Evolutionary conservation across 2,329 filamentous ascomycete genomes (phyloP).

Genomic region (Ceratocystis cubensis): DNA sequence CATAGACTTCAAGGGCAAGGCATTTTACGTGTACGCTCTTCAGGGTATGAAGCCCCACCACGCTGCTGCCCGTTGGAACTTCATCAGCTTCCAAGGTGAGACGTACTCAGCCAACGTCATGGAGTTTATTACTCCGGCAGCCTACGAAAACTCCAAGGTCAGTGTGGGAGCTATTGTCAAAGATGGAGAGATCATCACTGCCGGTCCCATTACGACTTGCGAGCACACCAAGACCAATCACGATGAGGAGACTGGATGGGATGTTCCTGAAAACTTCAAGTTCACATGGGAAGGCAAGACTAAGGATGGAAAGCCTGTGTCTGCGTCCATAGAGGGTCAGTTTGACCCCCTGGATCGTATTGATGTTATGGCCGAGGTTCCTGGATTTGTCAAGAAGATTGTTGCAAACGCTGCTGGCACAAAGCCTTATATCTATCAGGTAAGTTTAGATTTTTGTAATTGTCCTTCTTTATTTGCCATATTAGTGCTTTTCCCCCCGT

Average conservation of each 20-base stretch:
- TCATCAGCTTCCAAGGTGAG: slow-evolving; percentile 78
- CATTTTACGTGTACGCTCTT: slow-evolving; percentile 69
- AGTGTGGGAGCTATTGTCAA: slow-evolving; percentile 71
- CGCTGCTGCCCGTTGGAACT: slow-evolving; percentile 85
- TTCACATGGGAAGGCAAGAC: slow-evolving; percentile 68
- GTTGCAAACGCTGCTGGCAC: slow-evolving; percentile 80
- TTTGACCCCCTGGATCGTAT: slow-evolving; percentile 61
- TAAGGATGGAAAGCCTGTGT: slow-evolving; percentile 61
- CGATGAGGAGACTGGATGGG: slow-evolving; percentile 76
- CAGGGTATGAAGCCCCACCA: slow-evolving; percentile 99
- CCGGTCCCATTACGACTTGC: slow-evolving; percentile 51
- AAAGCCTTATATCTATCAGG: slow-evolving; percentile 96
- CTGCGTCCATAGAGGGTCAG: slow-evolving; percentile 54
- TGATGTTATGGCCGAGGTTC: slow-evolving; percentile 94
- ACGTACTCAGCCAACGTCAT: slow-evolving; percentile 82
- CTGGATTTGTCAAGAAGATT: slow-evolving; percentile 88
- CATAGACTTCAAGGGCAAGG: slow-evolving; percentile 68
- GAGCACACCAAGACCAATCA: slow-evolving; percentile 56
- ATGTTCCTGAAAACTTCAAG: slow-evolving; percentile 63
- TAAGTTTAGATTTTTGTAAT: slow-evolving; percentile 27
- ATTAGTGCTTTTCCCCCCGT: not conserved
- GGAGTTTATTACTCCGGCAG: slow-evolving; percentile 89
- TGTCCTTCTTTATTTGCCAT: not conserved
- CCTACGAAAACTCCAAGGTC: slow-evolving; percentile 76
- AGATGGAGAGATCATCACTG: slow-evolving; percentile 67